Evolutionary conservation across 371 early-diverging fungal species (phyloP).

Genomic region (Lichtheimia ramosa): DNA sequence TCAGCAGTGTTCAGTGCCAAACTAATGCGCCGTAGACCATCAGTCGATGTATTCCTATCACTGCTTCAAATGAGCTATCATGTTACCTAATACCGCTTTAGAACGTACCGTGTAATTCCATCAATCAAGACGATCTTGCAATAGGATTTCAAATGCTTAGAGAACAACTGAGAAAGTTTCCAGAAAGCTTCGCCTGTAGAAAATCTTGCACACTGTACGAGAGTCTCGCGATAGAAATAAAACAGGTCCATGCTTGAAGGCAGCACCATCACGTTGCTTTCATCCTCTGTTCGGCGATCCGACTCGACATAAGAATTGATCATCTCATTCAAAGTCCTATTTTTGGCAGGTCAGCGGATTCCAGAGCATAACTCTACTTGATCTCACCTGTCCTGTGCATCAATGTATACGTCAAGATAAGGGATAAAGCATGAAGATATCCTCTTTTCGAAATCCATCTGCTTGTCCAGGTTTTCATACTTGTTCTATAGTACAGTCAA

Average conservation of each 20-base stretch:
- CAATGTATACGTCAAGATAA: constrained; percentile 79
- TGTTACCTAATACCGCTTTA: neutral
- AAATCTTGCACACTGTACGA: constrained; percentile 81
- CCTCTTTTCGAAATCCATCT: constrained; percentile 60
- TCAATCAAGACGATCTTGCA: constrained; percentile 66
- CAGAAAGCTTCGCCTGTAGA: constrained; percentile 84
- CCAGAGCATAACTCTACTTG: neutral
- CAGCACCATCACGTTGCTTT: constrained; percentile 64
- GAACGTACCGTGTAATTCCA: constrained; percentile 62
- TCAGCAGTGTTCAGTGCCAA: constrained; percentile 90
- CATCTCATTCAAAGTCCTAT: constrained; percentile 59
- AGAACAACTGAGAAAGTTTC: constrained; percentile 74
- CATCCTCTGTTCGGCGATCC: constrained; percentile 52
- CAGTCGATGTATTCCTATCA: constrained; percentile 22
- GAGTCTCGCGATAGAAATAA: constrained; percentile 83
- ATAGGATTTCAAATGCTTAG: constrained; percentile 76
- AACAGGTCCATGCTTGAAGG: constrained; percentile 90
- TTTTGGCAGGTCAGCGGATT: neutral
- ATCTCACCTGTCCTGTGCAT: constrained; percentile 77
- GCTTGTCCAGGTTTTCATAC: neutral
- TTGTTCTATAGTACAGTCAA: neutral
- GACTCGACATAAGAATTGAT: constrained; percentile 54
- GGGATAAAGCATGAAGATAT: constrained; percentile 90
- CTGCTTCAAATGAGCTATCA: constrained; percentile 13
- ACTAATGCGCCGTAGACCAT: constrained; percentile 68